Evolutionary conservation across 2,329 filamentous ascomycete species (phyloP).

Genomic region (Trichophyton mentagrophytes): DNA sequence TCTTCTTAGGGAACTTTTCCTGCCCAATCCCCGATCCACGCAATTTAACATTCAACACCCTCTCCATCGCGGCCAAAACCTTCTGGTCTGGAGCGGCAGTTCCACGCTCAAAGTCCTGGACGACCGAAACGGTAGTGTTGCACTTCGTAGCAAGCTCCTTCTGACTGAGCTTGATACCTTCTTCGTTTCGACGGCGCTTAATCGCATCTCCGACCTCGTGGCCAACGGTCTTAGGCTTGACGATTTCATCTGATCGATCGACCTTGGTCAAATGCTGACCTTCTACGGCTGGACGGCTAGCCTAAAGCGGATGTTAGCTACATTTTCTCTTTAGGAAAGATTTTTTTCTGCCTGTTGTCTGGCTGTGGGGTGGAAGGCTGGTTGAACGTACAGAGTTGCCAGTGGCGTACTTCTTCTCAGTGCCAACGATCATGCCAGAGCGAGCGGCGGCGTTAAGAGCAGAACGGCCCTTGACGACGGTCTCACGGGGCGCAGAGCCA

Average conservation of each 20-base stretch:
- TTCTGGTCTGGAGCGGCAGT: constrained; percentile 71
- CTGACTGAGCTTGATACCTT: constrained; percentile 92
- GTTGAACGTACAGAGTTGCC: constrained; percentile 60
- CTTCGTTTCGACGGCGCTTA: constrained; percentile 61
- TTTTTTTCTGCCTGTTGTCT: neutral
- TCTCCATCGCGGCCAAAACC: constrained; percentile 64
- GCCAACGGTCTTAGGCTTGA: constrained; percentile 89
- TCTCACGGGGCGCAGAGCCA: constrained; percentile 59
- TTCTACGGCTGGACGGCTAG: constrained; percentile 43
- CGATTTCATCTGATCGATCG: constrained; percentile 91
- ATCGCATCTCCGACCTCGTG: constrained; percentile 71
- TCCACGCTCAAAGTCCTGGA: constrained; percentile 78
- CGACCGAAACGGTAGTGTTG: constrained; percentile 68
- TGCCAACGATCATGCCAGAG: constrained; percentile 59
- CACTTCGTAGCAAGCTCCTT: constrained; percentile 75
- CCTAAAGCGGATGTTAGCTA: neutral
- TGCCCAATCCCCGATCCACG: constrained; percentile 73
- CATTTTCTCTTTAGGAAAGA: neutral
- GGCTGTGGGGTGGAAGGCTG: neutral
- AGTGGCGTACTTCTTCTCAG: constrained; percentile 80
- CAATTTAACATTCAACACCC: constrained; percentile 75
- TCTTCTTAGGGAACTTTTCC: constrained; percentile 72
- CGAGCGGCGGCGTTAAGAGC: constrained; percentile 84
- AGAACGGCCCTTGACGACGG: constrained; percentile 70
- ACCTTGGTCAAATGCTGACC: constrained; percentile 96